Evolutionary conservation across 83 land plant genomes (phyloP).

Genomic region (Thuja plicata): DNA sequence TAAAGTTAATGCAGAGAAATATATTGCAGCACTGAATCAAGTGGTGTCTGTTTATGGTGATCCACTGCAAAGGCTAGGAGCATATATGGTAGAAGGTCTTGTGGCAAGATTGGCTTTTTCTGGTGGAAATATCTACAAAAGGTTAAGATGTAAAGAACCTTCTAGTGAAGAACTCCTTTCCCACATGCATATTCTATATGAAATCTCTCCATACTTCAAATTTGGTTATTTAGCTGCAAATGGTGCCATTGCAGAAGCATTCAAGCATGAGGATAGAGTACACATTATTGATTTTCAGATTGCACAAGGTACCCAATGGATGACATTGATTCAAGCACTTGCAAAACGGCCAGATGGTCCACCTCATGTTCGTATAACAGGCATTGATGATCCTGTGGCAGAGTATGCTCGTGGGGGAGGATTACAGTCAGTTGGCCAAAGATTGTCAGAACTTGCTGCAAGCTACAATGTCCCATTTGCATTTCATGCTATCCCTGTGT

Average conservation of each 20-base stretch:
- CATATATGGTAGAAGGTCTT: slow-evolving; percentile 76
- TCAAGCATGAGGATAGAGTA: slow-evolving; percentile 49
- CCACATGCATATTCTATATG: slow-evolving; percentile 62
- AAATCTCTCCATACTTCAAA: slow-evolving; percentile 70
- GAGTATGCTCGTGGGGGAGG: slow-evolving; percentile 57
- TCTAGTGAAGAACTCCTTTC: slow-evolving; percentile 57
- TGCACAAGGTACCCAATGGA: slow-evolving; percentile 71
- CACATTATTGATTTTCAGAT: slow-evolving; percentile 72
- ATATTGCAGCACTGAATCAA: slow-evolving; percentile 32
- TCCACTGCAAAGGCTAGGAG: slow-evolving; percentile 73
- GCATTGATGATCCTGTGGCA: slow-evolving; percentile 60
- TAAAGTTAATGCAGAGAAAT: slow-evolving; percentile 34
- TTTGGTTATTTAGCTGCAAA: slow-evolving; percentile 83
- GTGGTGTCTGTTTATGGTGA: slow-evolving; percentile 55
- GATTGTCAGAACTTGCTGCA: slow-evolving; percentile 43
- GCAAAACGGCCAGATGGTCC: slow-evolving; percentile 67
- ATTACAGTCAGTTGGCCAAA: slow-evolving; percentile 43
- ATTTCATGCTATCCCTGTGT: slow-evolving; percentile 48
- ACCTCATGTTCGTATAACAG: slow-evolving; percentile 67
- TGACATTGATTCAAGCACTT: slow-evolving; percentile 65
- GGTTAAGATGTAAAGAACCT: slow-evolving; percentile 54
- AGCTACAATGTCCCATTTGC: slow-evolving; percentile 51
- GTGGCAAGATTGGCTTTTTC: slow-evolving; percentile 59
- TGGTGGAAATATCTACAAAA: slow-evolving; percentile 54
- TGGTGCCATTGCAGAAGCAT: slow-evolving; percentile 76